Base-by-base conservation (phyloP, 225 moss, liverwort and hornwort genomes). In the Climacium dendroides region DNA sequence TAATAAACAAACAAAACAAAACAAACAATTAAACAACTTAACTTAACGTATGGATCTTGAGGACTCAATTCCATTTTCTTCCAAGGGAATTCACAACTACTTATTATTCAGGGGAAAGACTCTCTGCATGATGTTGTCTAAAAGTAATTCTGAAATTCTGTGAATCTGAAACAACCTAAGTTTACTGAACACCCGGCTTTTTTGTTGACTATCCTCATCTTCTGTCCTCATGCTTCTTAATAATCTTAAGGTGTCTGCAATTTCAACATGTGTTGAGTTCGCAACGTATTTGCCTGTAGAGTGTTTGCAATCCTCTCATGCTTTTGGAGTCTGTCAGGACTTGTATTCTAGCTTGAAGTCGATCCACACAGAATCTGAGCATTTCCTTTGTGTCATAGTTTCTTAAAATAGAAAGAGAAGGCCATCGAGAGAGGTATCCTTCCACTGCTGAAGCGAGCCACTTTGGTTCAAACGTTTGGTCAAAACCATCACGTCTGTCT, bases 401-500 rank as follows among this genome's bases (percentile, higher is more conserved):
- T 52, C 39, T 87, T 32, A 54, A 76, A 74, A 78, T 94, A 98
- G 98, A 96, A 98, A 93, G 96, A 94, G 90, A 94, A 96, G 90
- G 98, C 98, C 34, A 96, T 98, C 79, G 93, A 96, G 86, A 93
- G 98, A 78, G 98, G 98, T 29, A 97, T 97, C 34, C 93, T 97
- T 43, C 96, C 92, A 47, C 74, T 97, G 69, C 80, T 98, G 89
- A 95, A 95, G 87, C 93, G 93, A 62, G 93, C 96, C 60, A 98
- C 97, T 76, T 77, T 98, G 87, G 97, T 98, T 53, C 98, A 97
- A 89, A 98, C 98, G 20, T 98, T 97, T 93, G 98, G 98, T 76
- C 98, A 98, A 81, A 95, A 95, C 81, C 95, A 94, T 80, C 98
- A 98, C 85, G 97, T 96, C 72, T 98, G 98, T 87, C 90, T 98